Conservation (phyloP, 2,329 filamentous ascomycete species). For the Verticillium isaacii region DNA sequence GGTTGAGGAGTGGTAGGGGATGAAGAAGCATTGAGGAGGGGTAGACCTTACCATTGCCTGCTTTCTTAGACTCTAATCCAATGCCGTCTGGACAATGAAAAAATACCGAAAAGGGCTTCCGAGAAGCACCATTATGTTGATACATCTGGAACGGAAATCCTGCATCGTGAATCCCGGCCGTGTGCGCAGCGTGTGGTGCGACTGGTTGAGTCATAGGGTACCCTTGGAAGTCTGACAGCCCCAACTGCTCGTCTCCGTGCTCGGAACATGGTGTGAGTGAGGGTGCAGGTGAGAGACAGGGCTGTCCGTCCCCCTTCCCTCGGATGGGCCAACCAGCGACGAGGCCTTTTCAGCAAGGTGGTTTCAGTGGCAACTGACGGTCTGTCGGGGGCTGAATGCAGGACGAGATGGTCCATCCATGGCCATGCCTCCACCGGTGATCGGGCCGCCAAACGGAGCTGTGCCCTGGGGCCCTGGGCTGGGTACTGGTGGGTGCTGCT, state of each 20-base stretch:
- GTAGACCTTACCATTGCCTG: conserved; percentile 36
- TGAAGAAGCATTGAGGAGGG: conserved; percentile 44
- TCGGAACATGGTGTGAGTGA: not conserved
- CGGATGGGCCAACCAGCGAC: not conserved
- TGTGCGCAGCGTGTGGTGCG: too few species aligned
- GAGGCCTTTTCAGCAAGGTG: not conserved
- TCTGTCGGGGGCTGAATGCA: not conserved
- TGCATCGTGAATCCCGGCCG: too few species aligned
- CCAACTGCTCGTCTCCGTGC: not conserved
- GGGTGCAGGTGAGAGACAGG: not conserved
- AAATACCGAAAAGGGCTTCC: conserved; percentile 38
- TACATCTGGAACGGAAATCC: not conserved
- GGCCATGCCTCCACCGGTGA: not conserved
- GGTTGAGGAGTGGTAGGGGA: conserved; percentile 27
- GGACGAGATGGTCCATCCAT: not conserved
- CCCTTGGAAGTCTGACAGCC: not conserved
- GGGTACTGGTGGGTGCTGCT: too few species aligned
- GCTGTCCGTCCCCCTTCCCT: not conserved
- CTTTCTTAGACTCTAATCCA: conserved; percentile 53
- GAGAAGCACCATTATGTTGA: conserved; percentile 18
- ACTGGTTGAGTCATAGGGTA: not conserved
- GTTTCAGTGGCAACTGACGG: not conserved
- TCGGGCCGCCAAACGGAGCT: not conserved
- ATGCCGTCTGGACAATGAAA: conserved; percentile 51
- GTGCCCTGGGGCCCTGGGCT: too few species aligned